Percentiles rank a stretch among this genome's conserved stretches.
Conservation (phyloP, 1,139 yeast species). For the Saccharomycopsis crataegensis region DNA sequence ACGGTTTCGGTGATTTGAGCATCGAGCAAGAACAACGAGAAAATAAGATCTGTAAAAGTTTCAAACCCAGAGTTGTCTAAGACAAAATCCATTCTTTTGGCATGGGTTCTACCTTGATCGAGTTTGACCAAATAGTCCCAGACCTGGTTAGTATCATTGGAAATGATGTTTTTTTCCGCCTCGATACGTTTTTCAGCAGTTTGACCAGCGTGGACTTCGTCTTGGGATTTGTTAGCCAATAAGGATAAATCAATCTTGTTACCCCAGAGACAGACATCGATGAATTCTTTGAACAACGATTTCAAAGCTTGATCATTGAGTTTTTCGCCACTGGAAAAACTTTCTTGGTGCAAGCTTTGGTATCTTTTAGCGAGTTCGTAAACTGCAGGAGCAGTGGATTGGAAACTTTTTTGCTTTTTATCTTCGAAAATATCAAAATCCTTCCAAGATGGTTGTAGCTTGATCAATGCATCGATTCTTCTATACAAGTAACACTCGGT, state of each 20-base stretch:
- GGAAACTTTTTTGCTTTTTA: slow-evolving; percentile 67
- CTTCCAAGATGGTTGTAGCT: slow-evolving; percentile 39
- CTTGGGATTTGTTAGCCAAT: slow-evolving; percentile 75
- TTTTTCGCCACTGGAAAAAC: slow-evolving; percentile 23
- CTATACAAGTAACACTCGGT: slow-evolving; percentile 84
- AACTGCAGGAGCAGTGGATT: slow-evolving; percentile 70
- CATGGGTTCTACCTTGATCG: slow-evolving; percentile 19
- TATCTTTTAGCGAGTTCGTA: slow-evolving; percentile 74
- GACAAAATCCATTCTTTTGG: slow-evolving; percentile 65
- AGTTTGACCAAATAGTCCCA: slow-evolving; percentile 43
- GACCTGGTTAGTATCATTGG: slow-evolving; percentile 64
- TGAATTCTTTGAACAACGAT: slow-evolving; percentile 54
- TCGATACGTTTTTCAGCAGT: slow-evolving; percentile 81
- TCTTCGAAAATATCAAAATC: slow-evolving; percentile 56
- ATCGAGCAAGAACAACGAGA: slow-evolving; percentile 70
- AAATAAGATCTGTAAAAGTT: slow-evolving; percentile 76
- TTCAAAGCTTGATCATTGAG: slow-evolving; percentile 28
- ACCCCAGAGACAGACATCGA: slow-evolving; percentile 94
- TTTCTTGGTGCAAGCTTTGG: slow-evolving; percentile 37
- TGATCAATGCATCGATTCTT: slow-evolving; percentile 43
- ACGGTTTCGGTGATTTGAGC: slow-evolving; percentile 53
- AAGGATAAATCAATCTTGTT: slow-evolving; percentile 93
- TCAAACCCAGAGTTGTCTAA: slow-evolving; percentile 96
- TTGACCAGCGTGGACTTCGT: slow-evolving; percentile 85
- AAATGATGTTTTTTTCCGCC: slow-evolving; percentile 75